Evolutionary conservation across 345 rosid species (phyloP), one percentile per base, ranked within the genome.

Genomic region (Noccaea caerulescens): DNA sequence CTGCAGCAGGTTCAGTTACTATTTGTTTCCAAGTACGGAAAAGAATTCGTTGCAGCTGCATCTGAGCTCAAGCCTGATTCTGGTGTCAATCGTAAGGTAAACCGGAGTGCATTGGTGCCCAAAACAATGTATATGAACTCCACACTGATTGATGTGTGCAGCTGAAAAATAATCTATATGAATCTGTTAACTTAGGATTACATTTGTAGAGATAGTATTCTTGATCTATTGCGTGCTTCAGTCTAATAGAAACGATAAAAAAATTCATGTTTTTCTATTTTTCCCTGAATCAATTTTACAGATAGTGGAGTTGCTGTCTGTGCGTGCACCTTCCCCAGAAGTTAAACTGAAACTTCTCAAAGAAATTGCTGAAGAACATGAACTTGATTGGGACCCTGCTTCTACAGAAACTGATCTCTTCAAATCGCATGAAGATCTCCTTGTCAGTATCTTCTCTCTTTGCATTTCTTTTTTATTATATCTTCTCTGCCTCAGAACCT

Each of bases 61-160:
- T 77, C 89, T 73, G 99, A 91, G 80, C 92, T 94, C 69, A 85
- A 83, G 87, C 98, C 98, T 4, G 89, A 91, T 63, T 91, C 93
- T 76, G 98, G 99, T 64, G 99, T 94, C 60, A 94, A 91, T 76
- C 96, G 98, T 62, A 91, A 91, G 99, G 99, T 94, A 38, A 16
- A 30, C 46, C 10, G 1, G 38, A 25, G 30, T 25, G 30, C 27
- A 23, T 23, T 23, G 27, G 27, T 23, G 1, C 1, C 27, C 1
- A 23, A 23, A 23, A 1, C 2, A 23, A 2, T 23, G 27, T 1
- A 23, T 23, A 23, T 23, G 27, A 23, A 23, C 27, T 30, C n/a
- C 7, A 34, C 59, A 49, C 1, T 13, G 46, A 8, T 58, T 33
- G 25, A 44, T 43, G 23, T 20, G 4, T 14, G 20, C 6, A 6